Evolutionary conservation across 805 yeast species (phyloP).

Genomic region (Maudiozyma saulgeensis): DNA sequence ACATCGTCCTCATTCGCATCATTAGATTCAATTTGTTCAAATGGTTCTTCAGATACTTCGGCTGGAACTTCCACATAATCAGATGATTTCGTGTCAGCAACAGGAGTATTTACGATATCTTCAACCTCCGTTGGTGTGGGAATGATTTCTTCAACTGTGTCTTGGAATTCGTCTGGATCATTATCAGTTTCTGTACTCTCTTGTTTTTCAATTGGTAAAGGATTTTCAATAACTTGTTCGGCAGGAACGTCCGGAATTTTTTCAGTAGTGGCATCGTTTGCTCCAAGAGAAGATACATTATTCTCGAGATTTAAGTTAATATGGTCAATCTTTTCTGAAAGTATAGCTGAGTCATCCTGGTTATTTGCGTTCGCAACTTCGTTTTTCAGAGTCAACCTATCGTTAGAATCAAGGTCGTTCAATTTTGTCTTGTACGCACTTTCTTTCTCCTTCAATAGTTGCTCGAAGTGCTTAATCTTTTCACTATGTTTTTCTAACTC

Average conservation of each 20-base stretch:
- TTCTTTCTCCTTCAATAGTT: conserved; percentile 15
- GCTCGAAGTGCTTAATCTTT: conserved; percentile 3
- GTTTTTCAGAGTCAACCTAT: neutral
- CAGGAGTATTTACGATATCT: neutral
- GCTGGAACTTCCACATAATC: conserved; percentile 2
- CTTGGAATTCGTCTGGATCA: conserved; percentile 33
- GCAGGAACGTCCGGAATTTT: conserved; percentile 23
- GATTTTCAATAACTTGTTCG: conserved; percentile 6
- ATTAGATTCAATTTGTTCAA: conserved; percentile 1
- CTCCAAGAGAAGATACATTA: neutral
- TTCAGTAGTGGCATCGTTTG: neutral
- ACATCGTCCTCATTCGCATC: neutral
- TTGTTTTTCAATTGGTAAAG: neutral
- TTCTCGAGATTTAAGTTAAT: neutral
- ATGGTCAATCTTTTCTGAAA: neutral
- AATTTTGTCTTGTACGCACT: conserved; percentile 61
- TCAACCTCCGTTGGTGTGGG: neutral
- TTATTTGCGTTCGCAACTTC: neutral
- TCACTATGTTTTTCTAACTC: conserved; percentile 21
- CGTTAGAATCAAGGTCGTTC: conserved; percentile 8
- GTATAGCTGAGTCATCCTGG: neutral
- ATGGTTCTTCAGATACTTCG: conserved; percentile 1
- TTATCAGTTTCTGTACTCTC: conserved; percentile 6
- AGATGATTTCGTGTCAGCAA: neutral
- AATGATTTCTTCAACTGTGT: conserved; percentile 13